These are phyloP conservation scores for Colletotrichum spinosum DNA, from an alignment of 2,329 filamentous ascomycete genomes.

Conservation along the genomic window DNA sequence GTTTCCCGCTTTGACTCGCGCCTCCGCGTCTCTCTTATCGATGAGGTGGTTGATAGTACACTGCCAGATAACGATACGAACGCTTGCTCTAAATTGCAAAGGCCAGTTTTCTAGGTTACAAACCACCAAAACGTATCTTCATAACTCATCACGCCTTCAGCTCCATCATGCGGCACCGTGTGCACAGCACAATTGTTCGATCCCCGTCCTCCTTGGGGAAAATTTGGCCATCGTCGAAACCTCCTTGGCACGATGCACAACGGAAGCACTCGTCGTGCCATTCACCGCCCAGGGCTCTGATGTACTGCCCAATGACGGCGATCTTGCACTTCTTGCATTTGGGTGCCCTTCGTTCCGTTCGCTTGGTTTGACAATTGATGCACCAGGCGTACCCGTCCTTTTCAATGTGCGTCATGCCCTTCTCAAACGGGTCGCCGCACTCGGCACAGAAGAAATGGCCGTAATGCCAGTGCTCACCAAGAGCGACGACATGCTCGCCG, in stretches of 20 bases:
- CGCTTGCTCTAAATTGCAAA: not conserved
- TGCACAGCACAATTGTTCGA: slow-evolving; percentile 65
- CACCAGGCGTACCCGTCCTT: slow-evolving; percentile 99
- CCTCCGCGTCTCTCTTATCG: not conserved
- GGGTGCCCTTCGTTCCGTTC: slow-evolving; percentile 87
- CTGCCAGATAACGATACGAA: not conserved
- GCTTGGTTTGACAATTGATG: slow-evolving; percentile 89
- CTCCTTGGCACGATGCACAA: slow-evolving; percentile 72
- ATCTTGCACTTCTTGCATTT: slow-evolving; percentile 89
- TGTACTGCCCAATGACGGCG: slow-evolving; percentile 89
- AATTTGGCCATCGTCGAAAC: slow-evolving; percentile 74
- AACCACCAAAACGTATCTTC: not conserved
- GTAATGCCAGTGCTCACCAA: slow-evolving; percentile 95
- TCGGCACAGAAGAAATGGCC: slow-evolving; percentile 99
- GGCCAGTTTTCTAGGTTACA: no score
- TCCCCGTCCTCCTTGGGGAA: slow-evolving; percentile 63
- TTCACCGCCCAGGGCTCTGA: slow-evolving; percentile 88
- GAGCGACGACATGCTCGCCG: slow-evolving; percentile 92
- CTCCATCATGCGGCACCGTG: slow-evolving; percentile 69
- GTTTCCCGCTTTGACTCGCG: not conserved
- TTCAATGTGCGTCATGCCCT: slow-evolving; percentile 80
- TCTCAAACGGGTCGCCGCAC: slow-evolving; percentile 93
- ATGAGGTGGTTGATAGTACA: no score
- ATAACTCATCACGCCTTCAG: slow-evolving; percentile 61
- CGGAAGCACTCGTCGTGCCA: slow-evolving; percentile 96